Evolutionary conservation across 768 basidiomycete genomes (phyloP), one percentile per base, ranked within the genome.

Genomic region (Boletales sp.): DNA sequence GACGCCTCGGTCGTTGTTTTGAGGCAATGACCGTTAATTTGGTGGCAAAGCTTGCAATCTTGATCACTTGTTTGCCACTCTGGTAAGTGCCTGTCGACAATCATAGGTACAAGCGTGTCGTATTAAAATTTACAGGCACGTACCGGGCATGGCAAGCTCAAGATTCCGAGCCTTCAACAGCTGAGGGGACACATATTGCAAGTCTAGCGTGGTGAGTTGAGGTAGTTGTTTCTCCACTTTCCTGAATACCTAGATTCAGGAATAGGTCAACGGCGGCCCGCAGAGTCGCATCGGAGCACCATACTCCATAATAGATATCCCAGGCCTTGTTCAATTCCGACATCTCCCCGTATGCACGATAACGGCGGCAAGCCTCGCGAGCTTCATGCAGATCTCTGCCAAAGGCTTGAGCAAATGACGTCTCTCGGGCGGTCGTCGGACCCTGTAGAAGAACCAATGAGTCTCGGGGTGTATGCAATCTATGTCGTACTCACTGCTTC

Each of bases 181-280:
- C 60, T 84, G 85, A 3, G 97, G 97, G 12, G 97, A 98, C 11
- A 97, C 94, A 61, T 97, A 97, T 80, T 98, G 94, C 52, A 99
- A 73, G 63, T 99, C 97, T 45, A 99, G 76, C 0, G 89, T 87
- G 18, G 87, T 90, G 40, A 97, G 76, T 52, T 87, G 82, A 15
- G 92, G 90, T 21, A 99, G 69, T 57, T 93, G 92, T 71, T 94
- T 97, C 65, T 97, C 91, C 48, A 99, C 85, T 66, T 90, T 92
- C 69, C 91, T 90, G 78, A 98, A 98, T 30, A 97, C 89, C 90
- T 94, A 55, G 7, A 36, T 39, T 37, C 15, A 14, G 12, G 12
- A 52, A 40, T 27, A 34, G 38, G 44, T 56, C 18, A 50, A 34
- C 32, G 31, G 43, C 35, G 17, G 34, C 46, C 45, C 18, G 15